Evolutionary conservation across 116 monocot species (phyloP).

Genomic region (Trichopus zeylanicus): DNA sequence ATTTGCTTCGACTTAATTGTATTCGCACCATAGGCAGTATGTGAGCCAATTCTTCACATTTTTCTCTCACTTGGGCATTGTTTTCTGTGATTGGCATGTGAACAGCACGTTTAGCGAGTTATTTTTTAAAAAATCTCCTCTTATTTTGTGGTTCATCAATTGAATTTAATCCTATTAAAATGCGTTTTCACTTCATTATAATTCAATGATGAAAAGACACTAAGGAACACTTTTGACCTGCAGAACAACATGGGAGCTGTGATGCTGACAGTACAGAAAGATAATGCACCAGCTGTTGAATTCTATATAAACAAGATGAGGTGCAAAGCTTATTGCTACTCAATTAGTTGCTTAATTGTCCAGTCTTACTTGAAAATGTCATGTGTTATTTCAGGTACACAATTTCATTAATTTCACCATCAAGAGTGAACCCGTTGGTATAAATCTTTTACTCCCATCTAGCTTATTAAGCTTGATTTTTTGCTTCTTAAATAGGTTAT

Average conservation of each 20-base stretch:
- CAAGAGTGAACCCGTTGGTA: conserved; percentile 76
- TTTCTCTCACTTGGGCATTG: no score
- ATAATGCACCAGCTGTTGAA: conserved; percentile 64
- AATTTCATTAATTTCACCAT: conserved; percentile 81
- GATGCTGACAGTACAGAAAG: conserved; percentile 91
- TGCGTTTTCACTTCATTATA: no score
- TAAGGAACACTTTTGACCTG: conserved; percentile 13
- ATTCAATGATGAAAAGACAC: no score
- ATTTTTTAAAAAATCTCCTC: no score
- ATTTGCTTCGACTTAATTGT: no score
- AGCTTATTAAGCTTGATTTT: background rate
- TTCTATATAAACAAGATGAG: conserved; percentile 75
- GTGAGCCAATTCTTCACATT: background rate
- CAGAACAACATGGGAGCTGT: conserved; percentile 90
- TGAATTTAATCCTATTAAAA: no score
- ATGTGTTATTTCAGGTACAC: conserved; percentile 40
- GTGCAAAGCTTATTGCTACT: conserved; percentile 35
- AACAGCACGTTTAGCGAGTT: no score
- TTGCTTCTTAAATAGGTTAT: background rate
- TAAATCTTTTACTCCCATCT: background rate
- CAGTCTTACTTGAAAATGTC: background rate
- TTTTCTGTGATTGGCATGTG: no score
- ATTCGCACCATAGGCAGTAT: no score
- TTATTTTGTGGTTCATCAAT: no score
- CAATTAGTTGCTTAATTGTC: background rate